Percentiles rank a stretch among this genome's conserved stretches.
phyloP scores from a whole-genome alignment of 805 yeast genomes.

The Gaillardinia entomophila region DNA sequence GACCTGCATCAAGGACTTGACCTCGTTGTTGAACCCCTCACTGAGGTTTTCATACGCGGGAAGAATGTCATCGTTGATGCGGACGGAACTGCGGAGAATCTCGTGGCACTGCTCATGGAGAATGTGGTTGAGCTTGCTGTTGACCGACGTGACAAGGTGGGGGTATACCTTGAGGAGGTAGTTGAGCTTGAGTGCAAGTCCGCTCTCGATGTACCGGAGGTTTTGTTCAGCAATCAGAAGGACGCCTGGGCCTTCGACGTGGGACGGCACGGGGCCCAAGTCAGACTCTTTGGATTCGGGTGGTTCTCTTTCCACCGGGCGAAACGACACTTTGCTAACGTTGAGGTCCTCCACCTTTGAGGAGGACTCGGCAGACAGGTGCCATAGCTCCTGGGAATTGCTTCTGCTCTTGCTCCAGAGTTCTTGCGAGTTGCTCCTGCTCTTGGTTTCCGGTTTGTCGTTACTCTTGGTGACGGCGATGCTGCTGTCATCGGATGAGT shows the following conservation, averaged over 20 bases:
- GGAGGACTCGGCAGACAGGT: background rate
- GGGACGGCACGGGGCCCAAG: background rate
- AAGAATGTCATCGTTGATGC: constrained; percentile 26
- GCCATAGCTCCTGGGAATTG: background rate
- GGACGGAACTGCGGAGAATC: constrained; percentile 8
- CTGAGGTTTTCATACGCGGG: constrained; percentile 31
- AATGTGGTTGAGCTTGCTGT: constrained; percentile 2
- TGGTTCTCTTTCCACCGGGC: background rate
- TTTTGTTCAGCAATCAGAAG: background rate
- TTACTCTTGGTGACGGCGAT: background rate
- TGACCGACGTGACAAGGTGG: background rate
- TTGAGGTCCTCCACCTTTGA: no score
- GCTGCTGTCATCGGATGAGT: background rate
- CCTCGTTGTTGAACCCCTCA: constrained; percentile 26
- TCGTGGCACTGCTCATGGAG: constrained; percentile 3
- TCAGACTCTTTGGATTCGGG: background rate
- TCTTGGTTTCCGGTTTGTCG: no score
- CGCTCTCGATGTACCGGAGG: background rate
- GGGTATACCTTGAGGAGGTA: background rate
- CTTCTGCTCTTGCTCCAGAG: no score
- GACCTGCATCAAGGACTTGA: constrained; percentile 27
- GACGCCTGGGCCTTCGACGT: background rate
- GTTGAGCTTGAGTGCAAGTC: background rate
- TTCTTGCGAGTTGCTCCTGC: no score
- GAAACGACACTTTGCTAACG: background rate